Evolutionary conservation across 78 protist genomes (phyloP).

Genomic region (Pelomyxa schiedti): DNA sequence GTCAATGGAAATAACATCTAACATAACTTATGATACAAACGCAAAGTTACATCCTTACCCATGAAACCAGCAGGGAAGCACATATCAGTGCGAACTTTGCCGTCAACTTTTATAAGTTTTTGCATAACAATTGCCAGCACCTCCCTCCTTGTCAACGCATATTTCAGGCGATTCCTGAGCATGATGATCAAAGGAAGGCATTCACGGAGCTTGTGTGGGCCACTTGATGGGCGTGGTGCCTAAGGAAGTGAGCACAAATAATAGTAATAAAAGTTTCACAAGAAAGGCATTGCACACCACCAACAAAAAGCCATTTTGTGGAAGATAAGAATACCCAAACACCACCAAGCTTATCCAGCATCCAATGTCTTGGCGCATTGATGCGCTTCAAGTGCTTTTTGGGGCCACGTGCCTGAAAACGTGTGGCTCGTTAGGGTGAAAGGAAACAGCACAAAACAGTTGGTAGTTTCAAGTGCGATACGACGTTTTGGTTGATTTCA

Average conservation of each 20-base stretch:
- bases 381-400: conserved; percentile 96
- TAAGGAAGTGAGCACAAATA: background rate
- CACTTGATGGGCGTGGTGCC: conserved; percentile 93
- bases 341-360: conserved; percentile 96
- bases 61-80: conserved; percentile 98
- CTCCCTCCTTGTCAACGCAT: conserved; percentile 95
- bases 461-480: too few relatives aligned
- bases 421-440: too few relatives aligned
- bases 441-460: too few relatives aligned
- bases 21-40: background rate
- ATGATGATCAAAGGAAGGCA: conserved; percentile 91
- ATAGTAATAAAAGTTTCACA: background rate
- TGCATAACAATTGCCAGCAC: conserved; percentile 77
- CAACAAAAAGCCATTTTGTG: background rate
- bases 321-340: conserved; percentile 38
- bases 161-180: conserved; percentile 96
- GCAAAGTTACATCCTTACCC: conserved; percentile 54
- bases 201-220: conserved; percentile 99
- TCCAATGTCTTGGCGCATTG: conserved; percentile 96
- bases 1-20: conserved; percentile 91
- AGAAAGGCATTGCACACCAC: background rate
- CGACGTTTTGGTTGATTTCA: too few relatives aligned
- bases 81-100: conserved; percentile 91
- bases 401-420: conserved; percentile 90
- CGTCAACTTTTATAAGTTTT: conserved; percentile 92